Evolutionary conservation across 805 yeast genomes (phyloP).

Genomic region (Candida nemodendra): DNA sequence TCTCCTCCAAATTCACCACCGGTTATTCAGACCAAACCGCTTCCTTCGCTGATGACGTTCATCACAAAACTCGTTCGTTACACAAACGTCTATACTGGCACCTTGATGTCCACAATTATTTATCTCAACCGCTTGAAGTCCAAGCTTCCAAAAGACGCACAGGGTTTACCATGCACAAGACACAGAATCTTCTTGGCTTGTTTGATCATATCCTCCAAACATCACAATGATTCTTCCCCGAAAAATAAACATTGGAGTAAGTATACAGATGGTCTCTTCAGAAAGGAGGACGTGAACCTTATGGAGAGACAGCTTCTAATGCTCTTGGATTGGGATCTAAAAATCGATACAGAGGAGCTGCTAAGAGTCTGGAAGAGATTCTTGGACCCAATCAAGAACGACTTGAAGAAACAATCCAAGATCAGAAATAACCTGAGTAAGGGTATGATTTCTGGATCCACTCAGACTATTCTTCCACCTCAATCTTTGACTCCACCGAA

Average conservation of each 20-base stretch:
- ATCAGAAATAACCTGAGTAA: slow-evolving; percentile 29
- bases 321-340: slow-evolving; percentile 69
- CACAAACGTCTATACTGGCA: slow-evolving; percentile 79
- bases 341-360: slow-evolving; percentile 46
- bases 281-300: slow-evolving; percentile 64
- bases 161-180: slow-evolving; percentile 76
- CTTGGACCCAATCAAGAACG: slow-evolving; percentile 50
- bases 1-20: slow-evolving; percentile 33
- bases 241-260: slow-evolving; percentile 78
- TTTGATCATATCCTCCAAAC: slow-evolving; percentile 68
- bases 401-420: slow-evolving; percentile 32
- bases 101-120: slow-evolving; percentile 68
- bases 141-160: slow-evolving; percentile 67
- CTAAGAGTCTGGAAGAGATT: slow-evolving; percentile 40
- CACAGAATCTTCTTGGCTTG: slow-evolving; percentile 77
- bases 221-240: slow-evolving; percentile 76
- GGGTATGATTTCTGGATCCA: slow-evolving; percentile 30
- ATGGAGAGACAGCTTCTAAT: slow-evolving; percentile 78
- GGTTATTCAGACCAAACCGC: slow-evolving; percentile 37
- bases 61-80: slow-evolving; percentile 68
- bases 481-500: slow-evolving; percentile 3
- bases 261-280: slow-evolving; percentile 72
- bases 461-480: slow-evolving; percentile 28
- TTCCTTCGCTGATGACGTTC: slow-evolving; percentile 74
- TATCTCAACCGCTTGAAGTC: slow-evolving; percentile 61